Evolutionary conservation across 108 stramenopile species (phyloP).

Genomic region (Pseudonitzschia delicatissima): DNA sequence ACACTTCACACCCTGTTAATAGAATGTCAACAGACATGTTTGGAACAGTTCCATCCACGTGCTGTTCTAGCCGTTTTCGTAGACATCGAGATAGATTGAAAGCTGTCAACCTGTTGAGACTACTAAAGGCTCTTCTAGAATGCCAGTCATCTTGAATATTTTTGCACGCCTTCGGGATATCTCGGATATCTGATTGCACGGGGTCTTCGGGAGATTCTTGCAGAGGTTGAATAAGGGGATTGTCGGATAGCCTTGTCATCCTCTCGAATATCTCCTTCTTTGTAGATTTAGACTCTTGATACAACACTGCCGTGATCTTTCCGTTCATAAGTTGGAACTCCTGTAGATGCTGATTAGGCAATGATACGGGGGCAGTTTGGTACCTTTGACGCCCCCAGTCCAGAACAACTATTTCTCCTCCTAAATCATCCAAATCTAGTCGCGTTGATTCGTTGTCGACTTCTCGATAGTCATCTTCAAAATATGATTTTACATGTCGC

Average conservation of each 20-base stretch:
- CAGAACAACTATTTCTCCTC: constrained; percentile 60
- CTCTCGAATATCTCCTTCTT: constrained; percentile 43
- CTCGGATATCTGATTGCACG: constrained; percentile 48
- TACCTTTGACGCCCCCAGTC: constrained; percentile 45
- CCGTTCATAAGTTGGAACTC: constrained; percentile 49
- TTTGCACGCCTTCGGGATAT: constrained; percentile 49
- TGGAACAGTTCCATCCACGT: constrained; percentile 34
- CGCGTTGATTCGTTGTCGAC: constrained; percentile 54
- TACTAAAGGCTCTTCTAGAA: constrained; percentile 25
- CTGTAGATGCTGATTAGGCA: constrained; percentile 40
- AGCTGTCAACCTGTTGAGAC: constrained; percentile 64
- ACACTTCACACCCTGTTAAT: constrained; percentile 78
- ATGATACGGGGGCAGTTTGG: constrained; percentile 35
- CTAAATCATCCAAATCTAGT: constrained; percentile 67
- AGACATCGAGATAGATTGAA: constrained; percentile 49
- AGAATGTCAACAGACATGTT: constrained; percentile 57
- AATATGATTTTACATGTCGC: no score
- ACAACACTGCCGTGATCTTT: constrained; percentile 28
- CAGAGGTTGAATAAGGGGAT: constrained; percentile 50
- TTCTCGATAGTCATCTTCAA: constrained; percentile 12
- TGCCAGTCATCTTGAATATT: constrained; percentile 64
- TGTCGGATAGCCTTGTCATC: constrained; percentile 44
- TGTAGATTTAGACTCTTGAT: constrained; percentile 42
- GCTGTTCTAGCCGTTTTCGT: constrained; percentile 29
- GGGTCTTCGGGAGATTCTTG: constrained; percentile 37